Conservation (phyloP, 768 basidiomycete genomes). For the Tremella yokohamensis region DNA sequence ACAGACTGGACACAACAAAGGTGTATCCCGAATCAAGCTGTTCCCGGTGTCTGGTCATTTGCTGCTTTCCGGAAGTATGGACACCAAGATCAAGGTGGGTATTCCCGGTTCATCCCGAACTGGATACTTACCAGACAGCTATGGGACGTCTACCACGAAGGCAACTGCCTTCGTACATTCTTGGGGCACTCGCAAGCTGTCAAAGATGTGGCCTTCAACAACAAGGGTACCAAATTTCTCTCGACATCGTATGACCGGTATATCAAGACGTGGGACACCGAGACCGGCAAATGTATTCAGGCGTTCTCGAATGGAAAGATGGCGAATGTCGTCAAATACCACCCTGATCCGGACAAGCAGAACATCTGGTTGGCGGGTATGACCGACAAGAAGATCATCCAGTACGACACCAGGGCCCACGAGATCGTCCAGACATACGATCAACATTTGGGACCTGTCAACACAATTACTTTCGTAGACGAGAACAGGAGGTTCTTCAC, state of each 20-base stretch:
- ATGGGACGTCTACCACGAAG: conserved; percentile 96
- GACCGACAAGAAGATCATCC: conserved; percentile 99
- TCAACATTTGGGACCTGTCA: conserved; percentile 96
- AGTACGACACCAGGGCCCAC: conserved; percentile 94
- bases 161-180: conserved; percentile 94
- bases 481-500: conserved; percentile 96
- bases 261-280: conserved; percentile 99
- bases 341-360: conserved; percentile 94
- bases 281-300: conserved; percentile 92
- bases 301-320: conserved; percentile 97
- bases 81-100: conserved; percentile 91
- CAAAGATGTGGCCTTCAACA: conserved; percentile 92
- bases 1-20: conserved; percentile 86
- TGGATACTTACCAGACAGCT: conserved; percentile 58
- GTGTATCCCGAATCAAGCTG: conserved; percentile 85
- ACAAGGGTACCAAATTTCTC: conserved; percentile 82
- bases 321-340: conserved; percentile 90
- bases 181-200: conserved; percentile 95
- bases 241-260: conserved; percentile 93
- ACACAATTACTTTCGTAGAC: conserved; percentile 98
- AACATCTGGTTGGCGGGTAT: conserved; percentile 95
- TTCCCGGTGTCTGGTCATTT: conserved; percentile 93
- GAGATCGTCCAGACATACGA: conserved; percentile 99
- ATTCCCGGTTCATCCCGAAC: not conserved
- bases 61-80: conserved; percentile 90